Evolutionary conservation across 371 early-diverging fungal genomes (phyloP), one percentile per base, ranked within the genome.

Genomic region (Fennellomyces sp.): DNA sequence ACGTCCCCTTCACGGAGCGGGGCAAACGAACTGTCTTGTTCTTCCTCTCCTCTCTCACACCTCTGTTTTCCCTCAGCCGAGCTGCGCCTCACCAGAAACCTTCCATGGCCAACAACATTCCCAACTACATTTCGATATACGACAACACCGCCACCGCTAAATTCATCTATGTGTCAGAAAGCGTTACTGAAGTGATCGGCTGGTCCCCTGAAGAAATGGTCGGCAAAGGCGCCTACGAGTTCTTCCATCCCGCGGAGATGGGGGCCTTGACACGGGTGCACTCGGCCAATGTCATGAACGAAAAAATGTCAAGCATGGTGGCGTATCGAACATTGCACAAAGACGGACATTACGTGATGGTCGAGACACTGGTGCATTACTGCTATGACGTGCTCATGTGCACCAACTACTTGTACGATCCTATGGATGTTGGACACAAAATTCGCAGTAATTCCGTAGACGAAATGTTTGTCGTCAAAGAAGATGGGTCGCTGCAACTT

Each of bases 41-140:
- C n/a, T n/a, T n/a, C n/a, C n/a, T n/a, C n/a, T n/a, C n/a, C n/a
- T n/a, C n/a, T n/a, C n/a, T n/a, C n/a, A n/a, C n/a, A n/a, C n/a
- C n/a, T n/a, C n/a, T n/a, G n/a, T n/a, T n/a, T n/a, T n/a, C n/a
- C n/a, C n/a, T n/a, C n/a, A n/a, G n/a, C n/a, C n/a, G n/a, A n/a
- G n/a, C n/a, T n/a, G n/a, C n/a, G n/a, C n/a, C n/a, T n/a, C n/a
- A n/a, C n/a, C n/a, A n/a, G n/a, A n/a, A n/a, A n/a, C n/a, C n/a
- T n/a, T n/a, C 21, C 38, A 57, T 56, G 57, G 23, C 52, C 3
- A 51, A 11, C 31, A 27, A 15, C 30, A n/a, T 35, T 25, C 48
- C 56, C 23, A 84, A 75, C 58, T 85, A 69, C 59, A 81, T 86
- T 49, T 66, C 77, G 17, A 84, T 84, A 35, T 84, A 81, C 61